Conservation (phyloP, 1,284 basidiomycete genomes). For the Sphaerobolus stellatus region DNA sequence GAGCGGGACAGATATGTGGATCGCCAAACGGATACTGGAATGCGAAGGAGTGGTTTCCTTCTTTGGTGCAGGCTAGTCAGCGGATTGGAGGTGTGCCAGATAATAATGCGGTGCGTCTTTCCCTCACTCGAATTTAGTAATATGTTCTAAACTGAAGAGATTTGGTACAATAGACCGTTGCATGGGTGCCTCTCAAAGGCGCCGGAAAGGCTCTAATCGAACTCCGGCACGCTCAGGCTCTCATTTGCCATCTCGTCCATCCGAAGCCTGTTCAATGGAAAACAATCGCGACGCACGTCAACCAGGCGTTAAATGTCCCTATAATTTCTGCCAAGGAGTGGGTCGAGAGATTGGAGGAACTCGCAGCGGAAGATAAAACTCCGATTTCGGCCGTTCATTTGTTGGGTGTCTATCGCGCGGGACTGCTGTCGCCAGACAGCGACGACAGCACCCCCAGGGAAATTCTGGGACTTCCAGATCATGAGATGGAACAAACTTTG, state of each 20-base stretch:
- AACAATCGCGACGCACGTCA: too few species aligned
- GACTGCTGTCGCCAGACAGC: too few species aligned
- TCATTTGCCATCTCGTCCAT: constrained; percentile 27
- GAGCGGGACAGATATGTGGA: constrained; percentile 47
- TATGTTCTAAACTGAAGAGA: neutral
- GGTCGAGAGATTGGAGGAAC: neutral
- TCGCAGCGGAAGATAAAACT: too few species aligned
- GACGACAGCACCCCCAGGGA: too few species aligned
- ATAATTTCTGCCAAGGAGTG: neutral
- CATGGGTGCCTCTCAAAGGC: constrained; percentile 23
- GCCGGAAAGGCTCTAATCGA: constrained; percentile 19
- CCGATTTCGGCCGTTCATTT: too few species aligned
- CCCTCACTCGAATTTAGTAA: neutral
- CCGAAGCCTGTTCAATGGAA: constrained; percentile 27
- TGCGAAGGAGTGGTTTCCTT: constrained; percentile 34
- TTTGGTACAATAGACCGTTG: constrained; percentile 13
- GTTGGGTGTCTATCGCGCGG: too few species aligned
- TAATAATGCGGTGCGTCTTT: constrained; percentile 6
- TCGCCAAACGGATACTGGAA: constrained; percentile 42
- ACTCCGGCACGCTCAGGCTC: constrained; percentile 10
- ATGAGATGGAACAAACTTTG: too few species aligned
- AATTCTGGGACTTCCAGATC: too few species aligned
- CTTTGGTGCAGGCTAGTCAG: constrained; percentile 8
- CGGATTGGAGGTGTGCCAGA: constrained; percentile 14
- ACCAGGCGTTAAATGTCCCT: neutral